A percentile compares a stretch with the other conserved stretches of the same genome.
Conservation (phyloP, 306 rosid species). For the Pueraria montana region DNA sequence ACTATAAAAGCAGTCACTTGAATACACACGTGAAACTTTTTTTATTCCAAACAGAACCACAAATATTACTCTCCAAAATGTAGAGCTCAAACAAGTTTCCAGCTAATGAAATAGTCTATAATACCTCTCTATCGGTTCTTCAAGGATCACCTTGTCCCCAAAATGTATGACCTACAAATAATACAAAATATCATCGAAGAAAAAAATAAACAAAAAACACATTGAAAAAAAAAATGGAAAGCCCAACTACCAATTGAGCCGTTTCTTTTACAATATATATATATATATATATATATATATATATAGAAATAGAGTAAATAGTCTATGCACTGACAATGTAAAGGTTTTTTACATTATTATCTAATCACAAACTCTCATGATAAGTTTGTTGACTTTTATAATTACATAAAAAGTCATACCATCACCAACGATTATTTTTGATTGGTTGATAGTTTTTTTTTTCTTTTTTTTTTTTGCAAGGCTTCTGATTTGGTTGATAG, state of each 20-base stretch:
- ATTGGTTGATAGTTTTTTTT: too few relatives aligned
- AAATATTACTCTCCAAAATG: conserved; percentile 13
- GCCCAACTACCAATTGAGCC: conserved; percentile 1
- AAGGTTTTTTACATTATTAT: not conserved
- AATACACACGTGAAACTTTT: conserved; percentile 20
- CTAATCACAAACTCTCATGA: not conserved
- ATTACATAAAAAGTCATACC: too few relatives aligned
- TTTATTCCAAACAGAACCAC: conserved; percentile 31
- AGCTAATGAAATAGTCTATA: conserved; percentile 43
- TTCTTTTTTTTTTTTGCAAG: too few relatives aligned
- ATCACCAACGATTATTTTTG: too few relatives aligned
- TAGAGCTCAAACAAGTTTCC: conserved; percentile 7
- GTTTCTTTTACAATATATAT: too few relatives aligned
- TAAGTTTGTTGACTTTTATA: not conserved
- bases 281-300: too few relatives aligned
- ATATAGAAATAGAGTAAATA: not conserved
- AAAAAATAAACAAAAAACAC: conserved; percentile 24
- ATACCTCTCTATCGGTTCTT: conserved; percentile 94
- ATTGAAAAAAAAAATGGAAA: conserved; percentile 21
- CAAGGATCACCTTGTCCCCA: conserved; percentile 90
- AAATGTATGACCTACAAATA: conserved; percentile 72
- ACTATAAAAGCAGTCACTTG: not conserved
- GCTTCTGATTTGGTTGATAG: too few relatives aligned
- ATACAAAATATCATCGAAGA: conserved; percentile 36
- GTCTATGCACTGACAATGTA: not conserved